Percentiles rank a stretch among this genome's conserved stretches.
Conservation (phyloP, 2,329 filamentous ascomycete species). For the Calonectria ilicicola region DNA sequence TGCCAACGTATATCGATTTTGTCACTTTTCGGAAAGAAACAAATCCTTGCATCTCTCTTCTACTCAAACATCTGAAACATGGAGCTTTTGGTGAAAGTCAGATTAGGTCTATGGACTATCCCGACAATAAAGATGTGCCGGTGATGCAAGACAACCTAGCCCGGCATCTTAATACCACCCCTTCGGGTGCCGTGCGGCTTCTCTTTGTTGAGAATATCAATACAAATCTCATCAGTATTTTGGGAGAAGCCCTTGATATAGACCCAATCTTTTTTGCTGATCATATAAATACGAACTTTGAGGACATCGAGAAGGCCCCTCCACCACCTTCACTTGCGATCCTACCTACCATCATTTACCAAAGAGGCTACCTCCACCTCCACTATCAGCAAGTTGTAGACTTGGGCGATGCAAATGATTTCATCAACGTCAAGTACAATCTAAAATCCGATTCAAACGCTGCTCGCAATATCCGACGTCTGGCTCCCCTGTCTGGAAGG, state of each 20-base stretch:
- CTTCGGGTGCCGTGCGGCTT: slow-evolving; percentile 4
- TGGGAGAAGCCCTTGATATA: slow-evolving; percentile 26
- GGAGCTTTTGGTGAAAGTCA: neutral
- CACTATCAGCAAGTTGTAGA: slow-evolving; percentile 34
- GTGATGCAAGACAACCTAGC: neutral
- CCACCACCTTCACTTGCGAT: slow-evolving; percentile 31
- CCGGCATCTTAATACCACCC: neutral
- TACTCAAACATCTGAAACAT: neutral
- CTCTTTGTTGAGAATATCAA: slow-evolving; percentile 31
- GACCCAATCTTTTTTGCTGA: slow-evolving; percentile 37
- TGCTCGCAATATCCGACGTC: slow-evolving; percentile 12
- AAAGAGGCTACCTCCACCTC: slow-evolving; percentile 28
- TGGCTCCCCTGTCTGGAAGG: neutral
- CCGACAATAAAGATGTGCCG: neutral
- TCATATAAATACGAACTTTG: slow-evolving; percentile 29
- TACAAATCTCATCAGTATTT: slow-evolving; percentile 18
- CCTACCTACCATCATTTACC: slow-evolving; percentile 25
- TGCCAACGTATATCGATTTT: neutral
- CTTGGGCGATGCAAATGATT: slow-evolving; percentile 15
- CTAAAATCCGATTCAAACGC: slow-evolving; percentile 13
- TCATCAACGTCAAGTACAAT: neutral
- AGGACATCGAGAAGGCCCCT: slow-evolving; percentile 30
- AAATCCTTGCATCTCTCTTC: neutral
- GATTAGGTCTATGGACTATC: neutral
- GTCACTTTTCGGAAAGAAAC: neutral